Conservation (phyloP, 768 basidiomycete genomes). For the Tricholomella constricta region DNA sequence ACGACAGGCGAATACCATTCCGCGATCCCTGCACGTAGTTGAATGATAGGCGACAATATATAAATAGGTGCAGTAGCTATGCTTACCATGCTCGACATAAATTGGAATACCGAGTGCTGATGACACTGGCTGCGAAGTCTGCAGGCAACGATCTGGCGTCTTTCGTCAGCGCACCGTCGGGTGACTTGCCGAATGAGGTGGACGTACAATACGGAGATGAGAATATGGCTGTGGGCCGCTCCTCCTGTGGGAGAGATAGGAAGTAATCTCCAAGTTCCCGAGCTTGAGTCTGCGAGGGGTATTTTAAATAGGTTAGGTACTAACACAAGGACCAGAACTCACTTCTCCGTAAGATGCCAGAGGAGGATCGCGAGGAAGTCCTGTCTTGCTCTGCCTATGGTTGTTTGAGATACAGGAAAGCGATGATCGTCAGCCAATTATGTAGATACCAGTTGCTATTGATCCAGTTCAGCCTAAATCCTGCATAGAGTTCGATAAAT, state of each 20-base stretch:
- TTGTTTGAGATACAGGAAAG: conserved; percentile 8
- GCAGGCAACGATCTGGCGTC: conserved; percentile 77
- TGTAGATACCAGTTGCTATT: conserved; percentile 60
- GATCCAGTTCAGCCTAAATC: conserved; percentile 77
- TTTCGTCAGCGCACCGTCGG: not conserved
- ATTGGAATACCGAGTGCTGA: conserved; percentile 65
- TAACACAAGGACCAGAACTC: conserved; percentile 6
- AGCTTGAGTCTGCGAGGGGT: conserved; percentile 59
- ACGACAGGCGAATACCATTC: conserved; percentile 81
- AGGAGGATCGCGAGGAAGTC: conserved; percentile 72
- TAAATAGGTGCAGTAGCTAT: not conserved
- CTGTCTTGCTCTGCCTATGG: conserved; percentile 62
- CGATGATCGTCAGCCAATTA: not conserved
- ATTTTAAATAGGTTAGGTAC: not conserved
- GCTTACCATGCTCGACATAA: conserved; percentile 75
- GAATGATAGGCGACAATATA: not conserved
- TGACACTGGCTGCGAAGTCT: conserved; percentile 71
- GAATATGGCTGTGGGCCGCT: conserved; percentile 76
- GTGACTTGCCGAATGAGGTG: not conserved
- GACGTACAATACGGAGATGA: conserved; percentile 81
- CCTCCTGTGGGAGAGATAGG: conserved; percentile 58
- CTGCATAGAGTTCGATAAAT: conserved; percentile 33
- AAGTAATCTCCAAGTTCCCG: conserved; percentile 70
- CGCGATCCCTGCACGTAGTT: conserved; percentile 49
- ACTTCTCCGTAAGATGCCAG: conserved; percentile 75